Base-by-base conservation (phyloP, 805 yeast genomes). In the Sporopachydermia quercuum region DNA sequence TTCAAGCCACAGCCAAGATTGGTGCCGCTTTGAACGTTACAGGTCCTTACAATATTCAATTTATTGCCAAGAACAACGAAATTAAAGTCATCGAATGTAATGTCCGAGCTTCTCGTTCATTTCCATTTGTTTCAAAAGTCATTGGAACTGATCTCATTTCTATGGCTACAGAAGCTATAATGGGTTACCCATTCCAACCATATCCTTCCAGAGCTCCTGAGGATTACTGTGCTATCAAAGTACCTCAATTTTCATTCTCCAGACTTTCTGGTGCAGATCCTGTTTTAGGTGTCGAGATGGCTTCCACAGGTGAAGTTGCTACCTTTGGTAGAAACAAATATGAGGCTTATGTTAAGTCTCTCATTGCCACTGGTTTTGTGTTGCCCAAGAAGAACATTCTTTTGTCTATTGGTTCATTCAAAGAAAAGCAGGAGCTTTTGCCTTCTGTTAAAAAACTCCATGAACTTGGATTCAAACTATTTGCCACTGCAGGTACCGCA, bases 401-500 rank as follows among this genome's bases (percentile, higher is more conserved):
- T 56, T 68, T 91, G 50, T 87, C 97, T 34, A 75, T 91, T 59
- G 99, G 99, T 64, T 89, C 97, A 5, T 93, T 64, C 71, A 89
- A 89, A 65, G 99, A 91, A 66, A 91, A 91, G 68, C 78, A 72
- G 52, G 99, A 91, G 63, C 68, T 91, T 53, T 64, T 91, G 48
- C 97, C 99, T 40, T 72, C 89, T 18, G 85, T 91, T 49, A 69
- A 70, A 61, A 81, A 76, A 57, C 68, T 91, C 44, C 67, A 76
- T 60, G 83, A 82, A 57, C 63, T 84, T 60, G 97, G 96, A 43
- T 91, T 68, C 71, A 78, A 79, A 53, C 66, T 91, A 53, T 93
- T 86, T 64, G 99, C 97, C 36, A 91, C 99, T 48, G 85, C 97
- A 18, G 99, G 99, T 68, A 91, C 99, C 48, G 95, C 97, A 47